Base-by-base conservation (phyloP, 257 asterid genomes). In the Misopates orontium region DNA sequence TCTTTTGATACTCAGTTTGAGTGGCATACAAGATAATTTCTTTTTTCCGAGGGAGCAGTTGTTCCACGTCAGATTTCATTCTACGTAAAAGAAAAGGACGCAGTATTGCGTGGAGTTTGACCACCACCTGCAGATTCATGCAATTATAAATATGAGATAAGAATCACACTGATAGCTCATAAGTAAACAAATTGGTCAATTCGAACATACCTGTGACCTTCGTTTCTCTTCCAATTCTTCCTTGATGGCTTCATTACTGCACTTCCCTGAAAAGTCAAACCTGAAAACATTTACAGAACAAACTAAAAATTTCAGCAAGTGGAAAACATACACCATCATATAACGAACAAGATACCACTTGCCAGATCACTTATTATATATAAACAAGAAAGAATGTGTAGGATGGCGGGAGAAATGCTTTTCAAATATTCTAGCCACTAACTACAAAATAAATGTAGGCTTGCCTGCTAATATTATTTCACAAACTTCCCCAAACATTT, bases 21-120 rank as follows among this genome's bases (percentile, higher is more conserved):
- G 95, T 85, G 20, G 96, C 99, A 76, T 94, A 94, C 73, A 94
- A 58, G 58, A 94, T 84, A 60, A 94, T 90, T 75, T 94, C 99
- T 79, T 94, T 94, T 77, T 94, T 94, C 53, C 84, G 88, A 44
- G 99, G 99, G 62, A 90, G 99, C 84, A 80, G 68, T 65, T 72
- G 87, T 72, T 94, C 98, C 49, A 94, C 99, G 59, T 94, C 99
- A 50, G 81, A 72, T 79, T 94, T 94, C 95, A 94, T 63, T 81
- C 99, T 88, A 54, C 99, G 95, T 9, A 94, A 82, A 39, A 94
- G 89, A 84, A 94, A 94, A 65, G 99, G 98, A 39, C 98, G 96
- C 73, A 90, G 70, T 73, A 94, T 94, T 23, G 91, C 88, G 78
- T 94, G 99, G 56, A 90, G 96, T 71, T 94, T 90, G 75, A 91